A percentile compares a stretch with the other conserved stretches of the same genome.
phyloP scores from a whole-genome alignment of 139 green algal species.

The Pleodorina starrii region DNA sequence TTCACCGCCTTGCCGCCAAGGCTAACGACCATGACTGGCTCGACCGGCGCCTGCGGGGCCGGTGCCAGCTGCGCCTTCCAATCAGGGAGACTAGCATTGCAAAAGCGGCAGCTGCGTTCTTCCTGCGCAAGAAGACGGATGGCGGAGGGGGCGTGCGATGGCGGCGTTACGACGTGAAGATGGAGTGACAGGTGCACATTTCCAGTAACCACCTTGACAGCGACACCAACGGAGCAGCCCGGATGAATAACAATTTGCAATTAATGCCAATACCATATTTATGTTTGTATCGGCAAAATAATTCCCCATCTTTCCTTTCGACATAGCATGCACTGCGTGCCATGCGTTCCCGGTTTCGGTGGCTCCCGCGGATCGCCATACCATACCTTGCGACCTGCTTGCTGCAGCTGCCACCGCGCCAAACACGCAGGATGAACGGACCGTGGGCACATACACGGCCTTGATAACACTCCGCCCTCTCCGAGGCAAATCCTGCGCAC shows the following conservation, averaged over 20 bases:
- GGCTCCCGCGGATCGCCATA: not conserved
- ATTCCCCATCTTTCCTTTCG: no score
- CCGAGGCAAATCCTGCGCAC: conserved; percentile 63
- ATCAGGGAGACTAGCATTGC: conserved; percentile 58
- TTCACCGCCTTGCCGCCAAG: conserved; percentile 50
- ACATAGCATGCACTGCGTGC: no score
- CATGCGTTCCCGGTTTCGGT: not conserved
- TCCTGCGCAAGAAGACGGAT: conserved; percentile 36
- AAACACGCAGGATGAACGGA: conserved; percentile 61
- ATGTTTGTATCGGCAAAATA: no score
- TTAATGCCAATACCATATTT: not conserved
- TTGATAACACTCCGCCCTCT: conserved; percentile 5
- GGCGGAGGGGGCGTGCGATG: not conserved
- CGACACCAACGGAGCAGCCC: not conserved
- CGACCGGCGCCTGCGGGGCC: not conserved
- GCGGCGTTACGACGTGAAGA: conserved; percentile 11
- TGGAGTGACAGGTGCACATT: not conserved
- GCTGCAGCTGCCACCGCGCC: conserved; percentile 66
- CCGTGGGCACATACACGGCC: conserved; percentile 63
- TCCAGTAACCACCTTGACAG: conserved; percentile 2
- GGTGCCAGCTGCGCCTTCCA: conserved; percentile 57
- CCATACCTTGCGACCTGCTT: conserved; percentile 50
- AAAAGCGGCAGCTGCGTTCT: conserved; percentile 66
- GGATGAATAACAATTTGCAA: no score
- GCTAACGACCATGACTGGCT: conserved; percentile 65